A percentile compares a stretch with the other conserved stretches of the same genome.
Conservation (phyloP, 2,329 filamentous ascomycete genomes). For the Lecanicillium sp. region DNA sequence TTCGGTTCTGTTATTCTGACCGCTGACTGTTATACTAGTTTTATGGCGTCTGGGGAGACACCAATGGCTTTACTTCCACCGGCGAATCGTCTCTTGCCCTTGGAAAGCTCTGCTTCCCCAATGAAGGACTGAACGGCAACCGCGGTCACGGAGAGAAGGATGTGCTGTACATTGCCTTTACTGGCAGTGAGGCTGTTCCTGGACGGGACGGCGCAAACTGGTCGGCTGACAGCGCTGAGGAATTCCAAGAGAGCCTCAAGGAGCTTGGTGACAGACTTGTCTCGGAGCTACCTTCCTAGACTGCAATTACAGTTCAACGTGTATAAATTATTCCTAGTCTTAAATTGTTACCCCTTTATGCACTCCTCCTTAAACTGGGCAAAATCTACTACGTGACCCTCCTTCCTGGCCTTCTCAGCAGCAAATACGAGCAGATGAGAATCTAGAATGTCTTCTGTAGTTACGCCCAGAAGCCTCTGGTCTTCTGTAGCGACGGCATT, state of each 20-base stretch:
- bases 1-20: background rate
- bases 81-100: constrained; percentile 45
- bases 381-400: constrained; percentile 12
- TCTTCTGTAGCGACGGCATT: constrained; percentile 6
- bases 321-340: too few species aligned
- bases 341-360: too few species aligned
- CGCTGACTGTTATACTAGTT: constrained; percentile 24
- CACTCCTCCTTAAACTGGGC: constrained; percentile 6
- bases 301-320: too few species aligned
- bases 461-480: constrained; percentile 9
- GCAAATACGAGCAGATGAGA: constrained; percentile 12
- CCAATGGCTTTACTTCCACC: constrained; percentile 38
- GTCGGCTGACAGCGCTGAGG: constrained; percentile 32
- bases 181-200: constrained; percentile 40
- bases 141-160: constrained; percentile 43
- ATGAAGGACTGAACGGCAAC: constrained; percentile 36
- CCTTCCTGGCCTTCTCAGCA: constrained; percentile 10
- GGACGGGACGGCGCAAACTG: constrained; percentile 40
- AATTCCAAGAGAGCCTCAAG: constrained; percentile 41
- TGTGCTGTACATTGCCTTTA: constrained; percentile 49
- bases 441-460: constrained; percentile 9
- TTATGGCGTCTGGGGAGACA: constrained; percentile 49
- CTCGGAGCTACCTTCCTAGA: background rate
- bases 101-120: constrained; percentile 42
- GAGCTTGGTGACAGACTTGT: constrained; percentile 37